A percentile compares a stretch with the other conserved stretches of the same genome.
These are phyloP conservation scores for Prosopis cineraria DNA, from an alignment of 306 rosid genomes.

Conservation along the genomic window DNA sequence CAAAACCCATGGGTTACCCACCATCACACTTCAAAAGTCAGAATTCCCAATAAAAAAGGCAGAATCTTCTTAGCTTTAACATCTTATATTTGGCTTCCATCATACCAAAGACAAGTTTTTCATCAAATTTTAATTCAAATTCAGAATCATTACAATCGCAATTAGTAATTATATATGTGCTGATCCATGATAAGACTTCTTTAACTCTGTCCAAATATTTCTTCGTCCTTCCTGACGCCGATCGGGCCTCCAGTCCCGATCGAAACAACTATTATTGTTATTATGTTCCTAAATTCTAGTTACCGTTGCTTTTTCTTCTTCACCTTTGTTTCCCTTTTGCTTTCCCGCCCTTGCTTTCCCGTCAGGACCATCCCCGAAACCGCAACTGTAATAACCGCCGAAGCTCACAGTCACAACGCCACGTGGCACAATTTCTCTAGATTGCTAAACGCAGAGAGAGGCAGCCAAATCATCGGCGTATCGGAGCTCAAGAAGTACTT, in stretches of 20 bases:
- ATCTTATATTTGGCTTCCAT: slow-evolving; percentile 37
- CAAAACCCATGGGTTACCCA: slow-evolving; percentile 58
- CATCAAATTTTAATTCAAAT: slow-evolving; percentile 17
- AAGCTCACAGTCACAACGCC: slow-evolving; percentile 51
- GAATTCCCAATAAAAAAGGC: slow-evolving; percentile 54
- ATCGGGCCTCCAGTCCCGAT: slow-evolving; percentile 24
- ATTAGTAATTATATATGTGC: slow-evolving; percentile 5
- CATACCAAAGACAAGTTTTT: slow-evolving; percentile 35
- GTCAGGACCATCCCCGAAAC: slow-evolving; percentile 55
- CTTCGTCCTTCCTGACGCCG: slow-evolving; percentile 3
- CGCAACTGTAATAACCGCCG: slow-evolving; percentile 46
- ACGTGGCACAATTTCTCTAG: slow-evolving; percentile 71
- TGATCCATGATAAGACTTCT: background rate
- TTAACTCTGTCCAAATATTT: background rate
- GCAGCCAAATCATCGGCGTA: slow-evolving; percentile 71
- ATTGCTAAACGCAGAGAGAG: slow-evolving; percentile 72
- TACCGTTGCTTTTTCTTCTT: slow-evolving; percentile 36
- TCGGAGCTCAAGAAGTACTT: slow-evolving; percentile 76
- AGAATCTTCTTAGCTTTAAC: slow-evolving; percentile 69
- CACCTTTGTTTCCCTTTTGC: slow-evolving; percentile 34
- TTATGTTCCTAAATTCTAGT: slow-evolving; percentile 54
- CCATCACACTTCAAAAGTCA: slow-evolving; percentile 51
- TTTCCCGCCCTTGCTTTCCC: slow-evolving; percentile 66
- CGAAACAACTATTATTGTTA: slow-evolving; percentile 50
- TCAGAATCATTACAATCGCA: slow-evolving; percentile 5